Evolutionary conservation across 2,329 filamentous ascomycete genomes (phyloP).

Genomic region (Fusarium multiceps): DNA sequence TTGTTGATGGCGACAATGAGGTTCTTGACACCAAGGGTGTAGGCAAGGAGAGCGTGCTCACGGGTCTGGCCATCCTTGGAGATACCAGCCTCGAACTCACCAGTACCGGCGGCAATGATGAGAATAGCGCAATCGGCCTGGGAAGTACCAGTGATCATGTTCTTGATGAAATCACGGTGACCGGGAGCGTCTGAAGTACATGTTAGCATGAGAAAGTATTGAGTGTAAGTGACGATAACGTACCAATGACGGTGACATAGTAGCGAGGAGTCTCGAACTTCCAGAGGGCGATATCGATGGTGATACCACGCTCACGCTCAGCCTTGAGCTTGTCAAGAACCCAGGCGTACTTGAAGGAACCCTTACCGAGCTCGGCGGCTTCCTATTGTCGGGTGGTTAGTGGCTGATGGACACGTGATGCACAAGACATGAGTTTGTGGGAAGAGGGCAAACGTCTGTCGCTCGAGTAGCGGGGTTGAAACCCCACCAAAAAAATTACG

Average conservation of each 20-base stretch:
- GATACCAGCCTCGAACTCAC: conserved; percentile 99
- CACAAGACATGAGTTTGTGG: conserved; percentile 15
- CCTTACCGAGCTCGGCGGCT: conserved; percentile 99
- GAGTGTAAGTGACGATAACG: conserved; percentile 48
- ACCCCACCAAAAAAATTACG: conserved; percentile 26
- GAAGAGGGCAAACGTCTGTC: conserved; percentile 20
- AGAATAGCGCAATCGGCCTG: conserved; percentile 99
- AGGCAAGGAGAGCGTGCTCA: conserved; percentile 99
- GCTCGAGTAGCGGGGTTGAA: conserved; percentile 38
- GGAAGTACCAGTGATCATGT: conserved; percentile 99
- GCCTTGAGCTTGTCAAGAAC: conserved; percentile 99
- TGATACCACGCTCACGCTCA: conserved; percentile 99
- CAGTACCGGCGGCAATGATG: conserved; percentile 99
- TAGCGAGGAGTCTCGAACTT: conserved; percentile 99
- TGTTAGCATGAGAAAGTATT: conserved; percentile 23
- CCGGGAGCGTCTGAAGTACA: conserved; percentile 83
- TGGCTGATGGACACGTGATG: conserved; percentile 23
- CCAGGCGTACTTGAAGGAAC: conserved; percentile 99
- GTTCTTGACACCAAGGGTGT: conserved; percentile 99
- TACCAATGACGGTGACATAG: conserved; percentile 97
- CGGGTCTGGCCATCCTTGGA: conserved; percentile 99
- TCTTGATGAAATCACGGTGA: conserved; percentile 99
- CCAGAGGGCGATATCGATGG: conserved; percentile 99
- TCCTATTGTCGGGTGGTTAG: conserved; percentile 68
- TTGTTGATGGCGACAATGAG: conserved; percentile 99